Conservation (phyloP, 805 yeast genomes). For the Starmera pachycereana region DNA sequence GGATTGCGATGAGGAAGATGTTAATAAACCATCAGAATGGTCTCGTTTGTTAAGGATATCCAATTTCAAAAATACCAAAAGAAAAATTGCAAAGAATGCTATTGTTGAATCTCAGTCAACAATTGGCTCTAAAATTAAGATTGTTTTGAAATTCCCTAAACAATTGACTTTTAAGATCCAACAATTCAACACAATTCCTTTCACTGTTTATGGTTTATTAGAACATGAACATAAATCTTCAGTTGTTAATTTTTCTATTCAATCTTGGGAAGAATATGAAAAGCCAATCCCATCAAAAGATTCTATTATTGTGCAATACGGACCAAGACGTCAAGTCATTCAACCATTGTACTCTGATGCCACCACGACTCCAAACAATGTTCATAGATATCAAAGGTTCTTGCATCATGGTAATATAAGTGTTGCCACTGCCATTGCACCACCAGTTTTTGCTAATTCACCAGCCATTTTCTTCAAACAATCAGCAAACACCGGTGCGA, state of each 20-base stretch:
- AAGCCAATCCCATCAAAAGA: conserved; percentile 82
- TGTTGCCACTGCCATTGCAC: conserved; percentile 82
- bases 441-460: conserved; percentile 71
- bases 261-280: conserved; percentile 85
- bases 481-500: conserved; percentile 29
- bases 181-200: conserved; percentile 36
- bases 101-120: conserved; percentile 31
- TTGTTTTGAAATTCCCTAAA: conserved; percentile 51
- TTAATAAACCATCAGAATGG: conserved; percentile 72
- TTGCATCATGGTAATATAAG: conserved; percentile 67
- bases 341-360: conserved; percentile 78
- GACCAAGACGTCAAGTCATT: conserved; percentile 78
- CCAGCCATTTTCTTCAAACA: conserved; percentile 79
- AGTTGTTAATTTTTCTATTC: conserved; percentile 70
- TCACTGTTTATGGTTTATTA: conserved; percentile 63
- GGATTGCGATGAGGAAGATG: conserved; percentile 80
- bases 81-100: conserved; percentile 54
- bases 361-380: conserved; percentile 70
- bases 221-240: conserved; percentile 83
- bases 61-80: conserved; percentile 68
- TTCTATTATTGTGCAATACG: conserved; percentile 77
- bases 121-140: conserved; percentile 56
- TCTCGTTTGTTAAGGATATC: conserved; percentile 59
- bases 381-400: conserved; percentile 77
- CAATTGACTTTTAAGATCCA: conserved; percentile 31